phyloP scores from a whole-genome alignment of 2,329 filamentous ascomycete genomes.

The Phaeosphaeria sp. region DNA sequence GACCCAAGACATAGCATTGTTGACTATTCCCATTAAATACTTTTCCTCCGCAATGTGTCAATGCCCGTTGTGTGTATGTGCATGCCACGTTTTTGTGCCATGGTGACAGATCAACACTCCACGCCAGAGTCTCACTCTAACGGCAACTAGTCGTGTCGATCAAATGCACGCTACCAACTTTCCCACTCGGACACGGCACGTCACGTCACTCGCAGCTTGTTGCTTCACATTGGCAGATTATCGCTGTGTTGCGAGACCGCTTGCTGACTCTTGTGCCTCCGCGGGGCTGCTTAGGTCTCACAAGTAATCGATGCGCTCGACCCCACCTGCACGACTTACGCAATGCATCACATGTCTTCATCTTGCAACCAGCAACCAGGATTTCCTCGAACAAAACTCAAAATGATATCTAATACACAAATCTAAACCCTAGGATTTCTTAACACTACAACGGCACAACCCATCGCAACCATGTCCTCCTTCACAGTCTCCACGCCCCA shows the following conservation, averaged over 20 bases:
- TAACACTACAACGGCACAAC: no score
- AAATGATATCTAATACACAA: background rate
- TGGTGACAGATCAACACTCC: background rate
- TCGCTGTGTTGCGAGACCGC: background rate
- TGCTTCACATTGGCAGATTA: background rate
- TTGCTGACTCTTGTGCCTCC: background rate
- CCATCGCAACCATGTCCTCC: constrained; percentile 16
- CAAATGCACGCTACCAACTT: background rate
- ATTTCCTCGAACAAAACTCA: background rate
- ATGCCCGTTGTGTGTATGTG: background rate
- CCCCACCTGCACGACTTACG: background rate
- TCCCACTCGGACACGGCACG: background rate
- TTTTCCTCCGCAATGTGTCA: background rate
- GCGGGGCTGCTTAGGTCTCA: background rate
- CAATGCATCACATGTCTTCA: constrained; percentile 1
- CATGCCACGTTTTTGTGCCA: background rate
- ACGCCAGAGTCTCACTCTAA: background rate
- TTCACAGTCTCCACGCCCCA: constrained; percentile 28
- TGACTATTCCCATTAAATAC: background rate
- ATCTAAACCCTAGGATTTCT: background rate
- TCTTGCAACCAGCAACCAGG: background rate
- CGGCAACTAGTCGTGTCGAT: background rate
- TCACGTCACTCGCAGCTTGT: constrained; percentile 5
- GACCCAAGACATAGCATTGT: background rate
- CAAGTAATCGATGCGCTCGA: background rate